Evolutionary conservation across 2,329 filamentous ascomycete species (phyloP).

Genomic region (Fusarium circinatum): DNA sequence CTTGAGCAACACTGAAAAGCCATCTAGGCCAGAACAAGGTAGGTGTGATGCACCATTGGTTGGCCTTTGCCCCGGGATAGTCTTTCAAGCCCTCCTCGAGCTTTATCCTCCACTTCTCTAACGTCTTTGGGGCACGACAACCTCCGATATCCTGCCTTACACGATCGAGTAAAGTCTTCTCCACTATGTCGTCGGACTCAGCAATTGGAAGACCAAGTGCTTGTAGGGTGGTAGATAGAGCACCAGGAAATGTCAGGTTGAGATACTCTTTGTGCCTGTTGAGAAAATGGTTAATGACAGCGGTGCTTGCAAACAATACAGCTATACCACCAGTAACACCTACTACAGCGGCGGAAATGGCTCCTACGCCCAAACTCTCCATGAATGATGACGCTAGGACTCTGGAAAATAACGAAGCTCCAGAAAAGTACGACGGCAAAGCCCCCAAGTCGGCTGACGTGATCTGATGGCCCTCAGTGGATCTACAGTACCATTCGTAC

Average conservation of each 20-base stretch:
- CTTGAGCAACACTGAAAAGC: neutral
- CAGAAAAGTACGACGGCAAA: neutral
- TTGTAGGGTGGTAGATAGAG: neutral
- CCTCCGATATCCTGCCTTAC: neutral
- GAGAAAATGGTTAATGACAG: neutral
- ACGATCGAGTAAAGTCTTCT: neutral
- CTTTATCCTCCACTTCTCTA: neutral
- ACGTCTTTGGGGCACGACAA: too few relatives aligned
- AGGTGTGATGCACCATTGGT: neutral
- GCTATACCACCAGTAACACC: neutral
- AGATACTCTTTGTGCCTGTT: neutral
- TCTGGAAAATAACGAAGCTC: neutral
- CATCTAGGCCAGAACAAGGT: neutral
- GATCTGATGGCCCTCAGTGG: neutral
- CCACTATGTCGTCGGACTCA: neutral
- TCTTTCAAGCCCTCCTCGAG: neutral
- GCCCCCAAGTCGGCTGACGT: neutral
- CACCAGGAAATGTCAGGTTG: neutral
- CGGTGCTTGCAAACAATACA: neutral
- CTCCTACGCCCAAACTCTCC: neutral
- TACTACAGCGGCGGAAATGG: neutral
- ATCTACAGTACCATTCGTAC: constrained; percentile 5
- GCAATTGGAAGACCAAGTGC: neutral
- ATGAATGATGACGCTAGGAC: neutral
- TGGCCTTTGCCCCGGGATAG: neutral